phyloP scores from a whole-genome alignment of 179 eudicot genomes.

The Beta macrorhiza region DNA sequence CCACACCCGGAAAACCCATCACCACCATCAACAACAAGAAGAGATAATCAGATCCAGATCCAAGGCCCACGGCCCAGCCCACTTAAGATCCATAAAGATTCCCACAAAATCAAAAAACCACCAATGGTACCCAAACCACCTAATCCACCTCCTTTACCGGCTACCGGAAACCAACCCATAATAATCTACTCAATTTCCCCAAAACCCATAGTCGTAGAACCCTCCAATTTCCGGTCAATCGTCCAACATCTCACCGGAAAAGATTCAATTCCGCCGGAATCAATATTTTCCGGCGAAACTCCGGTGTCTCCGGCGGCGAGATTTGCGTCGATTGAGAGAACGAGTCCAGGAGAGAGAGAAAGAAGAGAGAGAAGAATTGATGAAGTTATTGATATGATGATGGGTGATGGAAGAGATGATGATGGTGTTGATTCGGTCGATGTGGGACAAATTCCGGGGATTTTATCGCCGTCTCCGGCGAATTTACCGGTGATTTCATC shows the following conservation, averaged over 20 bases:
- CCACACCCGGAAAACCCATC: slow-evolving; percentile 27
- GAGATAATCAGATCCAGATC: slow-evolving; percentile 42
- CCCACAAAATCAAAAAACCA: slow-evolving; percentile 64
- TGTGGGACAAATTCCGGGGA: slow-evolving; percentile 55
- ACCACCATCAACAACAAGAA: slow-evolving; percentile 24
- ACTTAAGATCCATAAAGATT: slow-evolving; percentile 57
- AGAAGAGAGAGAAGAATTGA: slow-evolving; percentile 24
- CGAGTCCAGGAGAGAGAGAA: slow-evolving; percentile 52
- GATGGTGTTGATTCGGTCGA: neutral
- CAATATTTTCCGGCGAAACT: neutral
- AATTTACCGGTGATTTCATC: slow-evolving; percentile 42
- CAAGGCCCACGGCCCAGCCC: slow-evolving; percentile 83
- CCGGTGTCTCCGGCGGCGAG: slow-evolving; percentile 62
- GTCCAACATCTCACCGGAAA: slow-evolving; percentile 83
- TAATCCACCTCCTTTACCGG: slow-evolving; percentile 17
- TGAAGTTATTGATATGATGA: slow-evolving; percentile 9
- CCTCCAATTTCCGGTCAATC: slow-evolving; percentile 55
- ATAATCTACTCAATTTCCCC: slow-evolving; percentile 85
- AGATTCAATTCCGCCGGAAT: slow-evolving; percentile 9
- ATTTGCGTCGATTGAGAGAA: slow-evolving; percentile 57
- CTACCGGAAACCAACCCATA: slow-evolving; percentile 45
- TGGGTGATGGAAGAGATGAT: slow-evolving; percentile 13
- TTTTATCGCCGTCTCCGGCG: slow-evolving; percentile 76
- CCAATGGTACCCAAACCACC: slow-evolving; percentile 43
- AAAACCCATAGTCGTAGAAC: slow-evolving; percentile 60